Base-by-base conservation (phyloP, 768 basidiomycete species). In the Suillus cothurnatus region DNA sequence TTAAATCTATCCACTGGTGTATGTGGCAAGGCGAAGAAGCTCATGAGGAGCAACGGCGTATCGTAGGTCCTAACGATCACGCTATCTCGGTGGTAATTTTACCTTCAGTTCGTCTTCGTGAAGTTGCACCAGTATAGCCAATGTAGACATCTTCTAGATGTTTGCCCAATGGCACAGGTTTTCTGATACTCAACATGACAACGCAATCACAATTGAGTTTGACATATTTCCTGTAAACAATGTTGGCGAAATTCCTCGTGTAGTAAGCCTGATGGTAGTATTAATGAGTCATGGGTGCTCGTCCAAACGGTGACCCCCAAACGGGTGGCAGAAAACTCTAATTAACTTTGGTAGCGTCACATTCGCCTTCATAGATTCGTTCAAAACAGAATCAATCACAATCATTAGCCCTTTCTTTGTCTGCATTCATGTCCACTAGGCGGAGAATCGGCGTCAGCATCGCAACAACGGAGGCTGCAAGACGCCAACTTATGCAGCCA, bases 401-500 rank as follows among this genome's bases (percentile, higher is more conserved):
- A n/a, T 56, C 52, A 50, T 17, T 6, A 28, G 8, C n/a, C 26
- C 19, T 28, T 45, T 36, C 61, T 31, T 56, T 14, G 1, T 64
- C 31, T 67, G 14, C 26, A 32, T 41, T 12, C 34, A 92, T 93
- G 92, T 81, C 91, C 55, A 90, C 88, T 36, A 84, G 86, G 76
- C 82, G 91, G 69, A 87, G 90, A 74, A 90, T 93, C 60, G 92
- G 92, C 7, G 87, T 93, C 67, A 91, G 88, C 71, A 81, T 83
- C 28, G 89, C 90, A 57, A 89, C 89, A 59, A 90, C 91, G 3
- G 92, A 94, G 75, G 90, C 91, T 56, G 91, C 92, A 39, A 84
- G 92, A 45, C 85, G 92, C 65, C 90, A 92, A 76, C 81, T 93
- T n/a, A 93, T 94, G 90, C 91, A 92, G 71, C 93, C 93, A 8